Evolutionary conservation across 2,329 filamentous ascomycete species (phyloP).

Genomic region (Parasarocladium wereldwijsianum): DNA sequence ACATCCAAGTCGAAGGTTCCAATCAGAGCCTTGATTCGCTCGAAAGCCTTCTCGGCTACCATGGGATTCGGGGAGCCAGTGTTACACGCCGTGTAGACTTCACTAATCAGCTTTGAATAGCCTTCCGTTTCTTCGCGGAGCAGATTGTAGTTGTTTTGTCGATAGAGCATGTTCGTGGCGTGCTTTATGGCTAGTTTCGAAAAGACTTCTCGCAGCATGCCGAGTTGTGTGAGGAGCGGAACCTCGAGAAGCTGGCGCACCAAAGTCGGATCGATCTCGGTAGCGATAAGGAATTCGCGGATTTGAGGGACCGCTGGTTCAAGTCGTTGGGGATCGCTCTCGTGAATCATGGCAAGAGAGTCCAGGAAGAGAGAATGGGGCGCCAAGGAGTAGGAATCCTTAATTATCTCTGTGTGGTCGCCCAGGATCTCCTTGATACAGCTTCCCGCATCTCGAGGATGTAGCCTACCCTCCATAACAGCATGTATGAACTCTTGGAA

Average conservation of each 20-base stretch:
- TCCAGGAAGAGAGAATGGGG: constrained; percentile 65
- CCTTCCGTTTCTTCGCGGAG: constrained; percentile 92
- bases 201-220: constrained; percentile 77
- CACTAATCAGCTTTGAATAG: constrained; percentile 89
- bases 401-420: constrained; percentile 34
- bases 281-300: constrained; percentile 54
- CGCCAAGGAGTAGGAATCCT: constrained; percentile 39
- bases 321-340: constrained; percentile 48
- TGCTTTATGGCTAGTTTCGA: constrained; percentile 71
- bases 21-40: constrained; percentile 85
- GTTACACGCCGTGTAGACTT: constrained; percentile 81
- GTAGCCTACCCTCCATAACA: constrained; percentile 53
- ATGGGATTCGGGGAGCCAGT: constrained; percentile 46
- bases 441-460: constrained; percentile 52
- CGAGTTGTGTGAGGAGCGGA: constrained; percentile 57
- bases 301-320: constrained; percentile 24
- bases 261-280: constrained; percentile 53
- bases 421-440: constrained; percentile 62
- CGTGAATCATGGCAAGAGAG: constrained; percentile 63
- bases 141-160: constrained; percentile 93
- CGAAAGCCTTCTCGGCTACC: constrained; percentile 72
- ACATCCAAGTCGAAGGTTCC: constrained; percentile 96
- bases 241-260: constrained; percentile 79
- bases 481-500: constrained; percentile 78
- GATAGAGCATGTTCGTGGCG: constrained; percentile 84